These are phyloP conservation scores for Rhynchosporium graminicola DNA, from an alignment of 2,329 filamentous ascomycete genomes.

Conservation along the genomic window DNA sequence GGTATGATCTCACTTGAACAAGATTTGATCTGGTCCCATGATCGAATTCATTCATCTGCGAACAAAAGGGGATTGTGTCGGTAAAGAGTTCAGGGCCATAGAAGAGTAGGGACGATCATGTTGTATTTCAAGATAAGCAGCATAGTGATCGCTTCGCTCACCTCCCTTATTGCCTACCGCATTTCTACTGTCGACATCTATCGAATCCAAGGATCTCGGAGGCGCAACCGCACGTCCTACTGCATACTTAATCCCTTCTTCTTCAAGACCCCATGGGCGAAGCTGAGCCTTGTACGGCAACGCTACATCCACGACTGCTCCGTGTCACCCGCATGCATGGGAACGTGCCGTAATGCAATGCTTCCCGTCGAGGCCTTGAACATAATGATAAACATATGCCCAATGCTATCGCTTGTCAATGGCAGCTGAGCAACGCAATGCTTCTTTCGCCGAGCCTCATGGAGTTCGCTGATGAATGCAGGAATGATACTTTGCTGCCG, in stretches of 20 bases:
- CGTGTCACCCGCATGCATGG: neutral
- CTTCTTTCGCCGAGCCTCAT: neutral
- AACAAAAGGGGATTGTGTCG: neutral
- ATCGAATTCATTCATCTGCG: neutral
- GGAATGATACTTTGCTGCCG: neutral
- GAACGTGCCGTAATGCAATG: neutral
- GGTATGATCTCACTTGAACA: slow-evolving; percentile 3
- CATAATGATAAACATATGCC: neutral
- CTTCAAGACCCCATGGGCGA: neutral
- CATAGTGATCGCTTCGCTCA: neutral
- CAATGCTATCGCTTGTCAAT: neutral
- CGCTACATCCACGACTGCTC: slow-evolving; percentile 4
- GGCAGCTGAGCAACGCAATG: neutral
- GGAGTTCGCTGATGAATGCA: neutral
- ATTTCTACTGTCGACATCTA: neutral
- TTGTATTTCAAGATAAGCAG: neutral
- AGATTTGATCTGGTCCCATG: slow-evolving; percentile 10
- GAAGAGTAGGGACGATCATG: slow-evolving; percentile 5
- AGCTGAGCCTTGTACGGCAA: slow-evolving; percentile 6
- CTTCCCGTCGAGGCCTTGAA: neutral
- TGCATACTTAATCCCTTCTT: too few relatives aligned
- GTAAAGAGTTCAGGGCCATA: neutral
- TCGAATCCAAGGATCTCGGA: neutral
- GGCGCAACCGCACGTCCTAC: neutral
- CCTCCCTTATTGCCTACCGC: neutral